These are phyloP conservation scores for Solanum pimpinellifolium DNA, from an alignment of 257 asterid genomes.

Conservation along the genomic window DNA sequence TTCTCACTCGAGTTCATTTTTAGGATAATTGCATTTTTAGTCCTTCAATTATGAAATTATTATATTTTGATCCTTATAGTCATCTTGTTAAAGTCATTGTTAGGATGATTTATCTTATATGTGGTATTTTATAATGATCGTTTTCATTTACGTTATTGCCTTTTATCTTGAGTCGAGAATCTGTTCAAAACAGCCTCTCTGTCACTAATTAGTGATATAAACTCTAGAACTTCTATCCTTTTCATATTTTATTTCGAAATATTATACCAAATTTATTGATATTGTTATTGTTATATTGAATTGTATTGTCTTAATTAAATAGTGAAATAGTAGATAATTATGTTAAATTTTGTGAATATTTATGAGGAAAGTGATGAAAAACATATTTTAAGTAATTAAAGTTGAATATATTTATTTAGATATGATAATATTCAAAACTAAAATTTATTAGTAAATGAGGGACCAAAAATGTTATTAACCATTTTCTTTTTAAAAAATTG, in stretches of 20 bases:
- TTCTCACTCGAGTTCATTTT: not conserved
- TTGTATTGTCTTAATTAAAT: not conserved
- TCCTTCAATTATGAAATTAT: not conserved
- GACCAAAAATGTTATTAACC: not conserved
- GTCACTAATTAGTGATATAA: no score
- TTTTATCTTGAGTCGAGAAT: not conserved
- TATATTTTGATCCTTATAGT: not conserved
- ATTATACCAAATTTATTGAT: not conserved
- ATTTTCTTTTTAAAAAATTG: no score
- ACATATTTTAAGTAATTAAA: not conserved
- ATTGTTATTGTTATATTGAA: not conserved
- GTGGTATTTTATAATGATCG: no score
- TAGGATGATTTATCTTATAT: no score
- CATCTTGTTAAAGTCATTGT: not conserved
- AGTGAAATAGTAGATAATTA: not conserved
- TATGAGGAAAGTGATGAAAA: not conserved
- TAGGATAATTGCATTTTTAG: not conserved
- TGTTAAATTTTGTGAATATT: not conserved
- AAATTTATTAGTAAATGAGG: not conserved
- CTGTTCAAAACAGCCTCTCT: no score
- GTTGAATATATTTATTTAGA: no score
- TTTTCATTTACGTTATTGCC: no score
- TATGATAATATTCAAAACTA: not conserved
- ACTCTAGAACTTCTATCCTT: no score
- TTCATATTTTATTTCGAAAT: not conserved